Evolutionary conservation across 768 basidiomycete species (phyloP), one percentile per base, ranked within the genome.

Genomic region (Trametes meyenii): DNA sequence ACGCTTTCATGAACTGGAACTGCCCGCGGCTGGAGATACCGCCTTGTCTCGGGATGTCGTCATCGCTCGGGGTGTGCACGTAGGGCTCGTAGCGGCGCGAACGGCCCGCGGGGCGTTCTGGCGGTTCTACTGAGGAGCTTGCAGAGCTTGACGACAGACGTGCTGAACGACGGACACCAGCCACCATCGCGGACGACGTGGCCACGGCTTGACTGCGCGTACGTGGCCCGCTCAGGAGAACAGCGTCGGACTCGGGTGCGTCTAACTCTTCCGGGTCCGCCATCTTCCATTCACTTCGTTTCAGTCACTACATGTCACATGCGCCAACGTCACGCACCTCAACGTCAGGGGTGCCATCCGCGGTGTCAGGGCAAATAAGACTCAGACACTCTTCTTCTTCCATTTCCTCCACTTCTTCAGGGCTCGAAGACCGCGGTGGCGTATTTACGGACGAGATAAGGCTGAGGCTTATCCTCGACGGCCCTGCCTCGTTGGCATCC

Each of bases 101-200:
- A 13, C 58, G 63, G 12, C 26, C 53, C 5, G 19, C 14, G 10
- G 51, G 55, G 21, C 44, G 40, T 7, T 61, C 61, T 6, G 60
- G 49, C 1, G 62, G 66, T 38, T 63, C 66, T 0, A 56, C 60
- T 2, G 66, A 67, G 19, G 63, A 64, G 49, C 66, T 64, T 1
- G 52, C 42, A 8, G 66, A 65, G 35, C 52, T 63, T 5, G 57
- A 55, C 1, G 64, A 50, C 0, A 60, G 58, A 7, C 64, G 64
- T 10, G 60, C 48, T n/a, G 67, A 65, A 4, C 63, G 66, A 13
- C 56, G 63, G 6, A 54, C 43, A 23, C 48, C 53, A 21, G 49
- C 50, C 13, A 21, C 45, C n/a, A 33, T 10, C 21, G 21, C 23
- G 3, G 63, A 56, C n/a, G 63, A 57, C 17, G 55, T 38, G 14